Evolutionary conservation across 345 rosid genomes (phyloP), one percentile per base, ranked within the genome.

Genomic region (Salix koriyanagi): DNA sequence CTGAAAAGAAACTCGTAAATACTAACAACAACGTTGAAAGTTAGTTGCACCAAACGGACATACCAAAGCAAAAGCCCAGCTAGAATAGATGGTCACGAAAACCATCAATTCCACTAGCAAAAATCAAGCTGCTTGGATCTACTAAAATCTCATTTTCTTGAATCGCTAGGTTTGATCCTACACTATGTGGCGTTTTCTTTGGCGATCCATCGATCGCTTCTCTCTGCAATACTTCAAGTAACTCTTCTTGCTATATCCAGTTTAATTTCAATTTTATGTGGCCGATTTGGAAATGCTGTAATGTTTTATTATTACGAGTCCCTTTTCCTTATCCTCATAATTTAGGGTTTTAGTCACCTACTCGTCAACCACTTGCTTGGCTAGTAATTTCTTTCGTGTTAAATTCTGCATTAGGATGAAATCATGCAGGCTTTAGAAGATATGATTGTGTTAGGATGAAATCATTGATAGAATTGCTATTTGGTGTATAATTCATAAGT

Each of bases 181-280:
- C 44, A 60, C 77, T 46, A 81, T 86, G 89, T 86, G 92, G 91
- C 85, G 87, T 58, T 85, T 86, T 32, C 74, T 88, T 52, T 84
- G 92, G 89, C 88, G 89, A 76, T 87, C 94, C 80, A 69, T 84
- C 73, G 88, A 88, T 84, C 90, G 94, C 79, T 90, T 88, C 83
- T 88, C 94, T 69, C 85, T 86, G 36, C 92, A 83, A 67, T 81
- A 88, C 78, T 87, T 90, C 87, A 87, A 78, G 94, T 87, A 80
- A 80, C 39, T 67, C 14, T 52, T 26, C 1, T 37, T 12, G 34
- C 8, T 12, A 19, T 32, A 32, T 25, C 15, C 13, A 25, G 62
- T 26, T 25, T 13, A 26, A 37, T 41, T 61, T n/a, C 12, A 58
- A 41, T 60, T 73, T 41, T 60, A 42, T 25, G 1, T 5, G 56